These are phyloP conservation scores for Cladosporium colombiae DNA, from an alignment of 2,329 filamentous ascomycete species.

Conservation along the genomic window DNA sequence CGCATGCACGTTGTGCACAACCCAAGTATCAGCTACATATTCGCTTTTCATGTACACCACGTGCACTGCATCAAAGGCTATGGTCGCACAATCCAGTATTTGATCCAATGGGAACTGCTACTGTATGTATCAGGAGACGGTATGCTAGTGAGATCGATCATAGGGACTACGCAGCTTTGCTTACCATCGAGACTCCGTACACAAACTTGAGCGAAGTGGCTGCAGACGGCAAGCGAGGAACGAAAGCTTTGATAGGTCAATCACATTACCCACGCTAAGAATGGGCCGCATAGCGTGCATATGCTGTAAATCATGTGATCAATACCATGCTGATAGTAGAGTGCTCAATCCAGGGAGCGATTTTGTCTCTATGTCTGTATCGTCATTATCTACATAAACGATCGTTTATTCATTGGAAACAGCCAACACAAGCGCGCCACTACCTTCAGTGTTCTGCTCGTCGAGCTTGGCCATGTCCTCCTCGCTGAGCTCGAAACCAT, in stretches of 20 bases:
- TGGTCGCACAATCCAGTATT: too few species aligned
- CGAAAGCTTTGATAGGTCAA: not conserved
- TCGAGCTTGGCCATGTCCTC: slow-evolving; percentile 61
- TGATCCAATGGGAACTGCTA: too few species aligned
- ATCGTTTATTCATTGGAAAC: slow-evolving; percentile 32
- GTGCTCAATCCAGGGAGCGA: not conserved
- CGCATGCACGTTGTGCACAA: too few species aligned
- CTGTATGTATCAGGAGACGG: too few species aligned
- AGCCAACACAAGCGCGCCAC: slow-evolving; percentile 36
- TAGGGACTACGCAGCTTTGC: too few species aligned
- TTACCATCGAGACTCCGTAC: not conserved
- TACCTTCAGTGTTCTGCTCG: slow-evolving; percentile 45
- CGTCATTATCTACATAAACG: not conserved
- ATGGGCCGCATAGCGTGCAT: slow-evolving; percentile 17
- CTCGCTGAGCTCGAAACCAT: slow-evolving; percentile 57
- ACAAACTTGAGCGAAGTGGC: not conserved
- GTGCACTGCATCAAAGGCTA: too few species aligned
- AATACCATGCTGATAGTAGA: not conserved
- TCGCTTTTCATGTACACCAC: too few species aligned
- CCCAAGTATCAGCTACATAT: too few species aligned
- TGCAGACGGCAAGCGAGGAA: not conserved
- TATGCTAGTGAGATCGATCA: too few species aligned
- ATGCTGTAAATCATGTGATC: slow-evolving; percentile 8
- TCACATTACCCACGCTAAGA: not conserved
- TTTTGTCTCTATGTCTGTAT: not conserved